A percentile compares a stretch with the other conserved stretches of the same genome.
These are phyloP conservation scores for Tetraselmis striata DNA, from an alignment of 139 green algal species.

Conservation along the genomic window DNA sequence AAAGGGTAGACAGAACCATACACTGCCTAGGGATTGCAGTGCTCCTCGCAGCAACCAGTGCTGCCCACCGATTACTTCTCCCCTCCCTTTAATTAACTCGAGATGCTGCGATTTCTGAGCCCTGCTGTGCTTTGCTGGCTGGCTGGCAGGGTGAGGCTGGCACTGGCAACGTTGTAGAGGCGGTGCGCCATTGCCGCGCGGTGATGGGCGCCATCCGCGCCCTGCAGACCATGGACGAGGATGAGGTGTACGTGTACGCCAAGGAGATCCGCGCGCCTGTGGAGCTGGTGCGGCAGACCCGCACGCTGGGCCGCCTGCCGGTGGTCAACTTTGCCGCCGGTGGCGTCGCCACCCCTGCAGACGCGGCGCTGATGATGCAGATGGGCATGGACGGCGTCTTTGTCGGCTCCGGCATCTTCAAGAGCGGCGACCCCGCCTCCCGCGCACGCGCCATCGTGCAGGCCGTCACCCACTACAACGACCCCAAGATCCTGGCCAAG, in stretches of 20 bases:
- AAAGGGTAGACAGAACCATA: too few relatives aligned
- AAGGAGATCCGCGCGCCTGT: conserved; percentile 95
- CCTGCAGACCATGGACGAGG: conserved; percentile 96
- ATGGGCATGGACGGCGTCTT: conserved; percentile 99
- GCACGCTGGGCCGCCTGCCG: conserved; percentile 83
- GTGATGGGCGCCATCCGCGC: conserved; percentile 89
- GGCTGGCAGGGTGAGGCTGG: conserved; percentile 82
- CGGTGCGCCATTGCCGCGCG: conserved; percentile 88
- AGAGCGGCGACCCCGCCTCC: conserved; percentile 86
- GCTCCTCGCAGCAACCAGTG: too few relatives aligned
- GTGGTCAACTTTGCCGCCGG: conserved; percentile 99
- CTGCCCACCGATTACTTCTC: too few relatives aligned
- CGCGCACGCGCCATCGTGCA: conserved; percentile 93
- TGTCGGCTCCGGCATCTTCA: conserved; percentile 99
- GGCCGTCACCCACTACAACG: conserved; percentile 98
- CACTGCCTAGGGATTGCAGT: too few relatives aligned
- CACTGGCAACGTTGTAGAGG: conserved; percentile 98
- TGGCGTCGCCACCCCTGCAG: conserved; percentile 95
- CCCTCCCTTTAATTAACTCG: too few relatives aligned
- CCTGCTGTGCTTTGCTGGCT: not conserved
- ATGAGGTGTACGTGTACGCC: conserved; percentile 98
- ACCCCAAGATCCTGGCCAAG: conserved; percentile 90
- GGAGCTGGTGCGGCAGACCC: conserved; percentile 89
- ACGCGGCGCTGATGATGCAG: conserved; percentile 99
- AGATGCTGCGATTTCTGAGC: too few relatives aligned